Evolutionary conservation across 1,139 yeast genomes (phyloP).

Genomic region (Geotrichum macrosporum): DNA sequence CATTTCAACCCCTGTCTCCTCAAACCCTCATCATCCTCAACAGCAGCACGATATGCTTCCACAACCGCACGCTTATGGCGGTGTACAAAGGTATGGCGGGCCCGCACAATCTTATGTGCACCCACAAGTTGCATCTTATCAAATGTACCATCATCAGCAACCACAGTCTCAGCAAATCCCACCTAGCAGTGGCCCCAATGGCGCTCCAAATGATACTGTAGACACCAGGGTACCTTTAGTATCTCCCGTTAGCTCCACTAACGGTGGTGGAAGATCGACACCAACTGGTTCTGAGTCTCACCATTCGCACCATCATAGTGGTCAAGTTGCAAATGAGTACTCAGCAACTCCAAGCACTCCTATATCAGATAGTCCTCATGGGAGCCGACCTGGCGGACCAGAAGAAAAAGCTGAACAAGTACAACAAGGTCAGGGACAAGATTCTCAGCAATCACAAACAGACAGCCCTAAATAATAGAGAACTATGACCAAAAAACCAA

Average conservation of each 20-base stretch:
- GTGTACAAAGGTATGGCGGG: background rate
- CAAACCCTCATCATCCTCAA: no score
- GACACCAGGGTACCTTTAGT: conserved; percentile 6
- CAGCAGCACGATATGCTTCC: conserved; percentile 11
- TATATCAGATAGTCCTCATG: background rate
- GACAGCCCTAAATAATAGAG: background rate
- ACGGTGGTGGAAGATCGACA: background rate
- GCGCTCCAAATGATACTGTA: background rate
- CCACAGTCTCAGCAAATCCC: no score
- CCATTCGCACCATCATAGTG: background rate
- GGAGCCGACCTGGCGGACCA: background rate
- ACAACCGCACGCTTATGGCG: conserved; percentile 7
- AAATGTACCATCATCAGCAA: conserved; percentile 10
- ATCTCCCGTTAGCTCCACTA: conserved; percentile 10
- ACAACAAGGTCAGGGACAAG: background rate
- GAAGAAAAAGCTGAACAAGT: background rate
- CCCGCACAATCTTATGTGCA: background rate
- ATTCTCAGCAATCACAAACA: background rate
- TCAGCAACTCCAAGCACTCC: background rate
- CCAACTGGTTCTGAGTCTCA: background rate
- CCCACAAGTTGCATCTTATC: conserved; percentile 1
- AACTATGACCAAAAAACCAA: no score
- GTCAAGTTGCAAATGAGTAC: background rate
- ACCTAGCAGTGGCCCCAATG: no score
- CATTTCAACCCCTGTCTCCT: conserved; percentile 14